Base-by-base conservation (phyloP, 2,329 filamentous ascomycete genomes). In the Phyllosticta paracitricarpa region DNA sequence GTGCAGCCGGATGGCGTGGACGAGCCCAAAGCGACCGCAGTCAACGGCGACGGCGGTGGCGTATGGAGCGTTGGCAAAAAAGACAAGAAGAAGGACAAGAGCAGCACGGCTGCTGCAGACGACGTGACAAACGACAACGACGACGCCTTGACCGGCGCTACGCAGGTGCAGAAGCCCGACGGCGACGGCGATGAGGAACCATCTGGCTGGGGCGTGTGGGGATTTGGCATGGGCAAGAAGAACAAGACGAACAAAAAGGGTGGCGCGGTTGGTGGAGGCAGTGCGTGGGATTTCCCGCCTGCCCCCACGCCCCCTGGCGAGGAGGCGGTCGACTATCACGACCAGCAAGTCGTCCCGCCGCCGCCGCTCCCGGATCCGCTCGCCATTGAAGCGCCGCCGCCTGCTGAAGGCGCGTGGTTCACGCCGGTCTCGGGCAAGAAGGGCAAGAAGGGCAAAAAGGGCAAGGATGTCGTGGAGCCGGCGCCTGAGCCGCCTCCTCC, bases 61-160 rank as follows among this genome's bases (percentile, higher is more conserved):
- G 54, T 25, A 19, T 67, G 65, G 65, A 63, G 62, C 19, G 59
- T 62, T n/a, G 62, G 62, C n/a, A 64, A 63, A 19, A 66, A 65
- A 58, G 65, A 66, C 26, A 67, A 66, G 61, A 72, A 72, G 63
- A 71, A 71, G 64, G 66, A 66, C 53, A 71, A 72, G 63, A 68
- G 68, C n/a, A 30, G 33, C 22, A 58, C 28, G 26, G 22, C 59
- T 52, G 25, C 56, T 28, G 58, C 54, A 12, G 54, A 61, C 24
- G 62, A 64, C 22, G 59, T 57, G 53, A 33, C 61, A 2, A 55
- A 56, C 25, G 62, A 62, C 19, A 25, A 52, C 12, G 59, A 62
- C 4, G 61, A 62, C 12, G 17, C 9, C 24, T 22, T 25, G 51
- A 61, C 64, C n/a, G 28, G 60, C 53, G 12, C 56, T 22, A 33